Base-by-base conservation (phyloP, 1,284 basidiomycete genomes). In the Neotropicomus parvogracilis region DNA sequence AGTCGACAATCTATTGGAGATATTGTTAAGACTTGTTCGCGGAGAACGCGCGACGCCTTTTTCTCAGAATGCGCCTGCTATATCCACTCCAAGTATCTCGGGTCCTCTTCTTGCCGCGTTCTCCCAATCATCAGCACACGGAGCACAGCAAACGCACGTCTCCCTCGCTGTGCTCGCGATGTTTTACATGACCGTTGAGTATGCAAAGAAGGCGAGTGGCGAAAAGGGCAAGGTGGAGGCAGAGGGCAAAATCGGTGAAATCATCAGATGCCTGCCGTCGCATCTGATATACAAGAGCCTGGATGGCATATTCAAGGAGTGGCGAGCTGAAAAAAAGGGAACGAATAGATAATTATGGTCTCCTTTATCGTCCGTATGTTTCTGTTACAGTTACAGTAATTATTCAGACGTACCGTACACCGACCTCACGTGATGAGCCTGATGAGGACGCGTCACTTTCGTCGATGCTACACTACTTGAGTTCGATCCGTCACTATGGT, bases 301-400 rank as follows among this genome's bases (percentile, higher is more conserved):
- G 65, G 93, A 97, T 70, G 89, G 89, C 37, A 88, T 95, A 61
- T 95, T 92, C 71, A 90, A 89, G 64, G 91, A 95, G 67, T 93
- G 91, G 91, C 74, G 80, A 57, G 79, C 80, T 43, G 85, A 88
- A 58, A 88, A 86, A 71, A 88, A 87, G 67, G 81, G 83, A 41
- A 19, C 37, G 34, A 41, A 33, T 58, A 55, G 40, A 50, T 24
- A 43, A 47, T 37, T 20, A 20, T 54, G 46, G 26, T 54, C 6
- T 14, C 13, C 40, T 31, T 27, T 36, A 19, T 26, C 24, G 17
- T 51, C 29, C 52, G 27, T 46, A 37, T 40, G 16, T 39, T 50
- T 38, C n/a, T 39, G 35, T 40, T 50, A 50, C 50, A n/a, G n/a
- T n/a, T n/a, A n/a, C n/a, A n/a, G n/a, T n/a, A n/a, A n/a, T n/a